Percentiles rank a stretch among this genome's conserved stretches.
Evolutionary conservation across 2,329 filamentous ascomycete genomes (phyloP).

Genomic region (Aspergillus sp.): DNA sequence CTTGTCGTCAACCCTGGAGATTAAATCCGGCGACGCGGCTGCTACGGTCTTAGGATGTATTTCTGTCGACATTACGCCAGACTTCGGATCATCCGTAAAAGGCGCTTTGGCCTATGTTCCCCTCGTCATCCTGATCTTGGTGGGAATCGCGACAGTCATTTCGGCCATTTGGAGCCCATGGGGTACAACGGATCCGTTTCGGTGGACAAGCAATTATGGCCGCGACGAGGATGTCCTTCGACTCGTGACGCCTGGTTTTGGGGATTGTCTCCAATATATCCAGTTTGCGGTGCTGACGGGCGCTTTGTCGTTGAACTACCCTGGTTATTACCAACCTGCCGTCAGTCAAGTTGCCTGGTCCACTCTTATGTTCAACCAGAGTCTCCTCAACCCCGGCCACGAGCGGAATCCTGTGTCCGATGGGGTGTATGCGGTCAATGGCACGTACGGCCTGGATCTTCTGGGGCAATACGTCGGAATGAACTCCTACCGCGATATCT

Average conservation of each 20-base stretch:
- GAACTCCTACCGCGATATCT: constrained; percentile 72
- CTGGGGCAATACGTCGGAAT: constrained; percentile 82
- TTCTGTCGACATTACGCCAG: constrained; percentile 77
- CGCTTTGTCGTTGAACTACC: constrained; percentile 82
- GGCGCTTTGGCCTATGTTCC: constrained; percentile 73
- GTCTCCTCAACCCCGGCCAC: constrained; percentile 68
- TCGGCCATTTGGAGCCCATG: constrained; percentile 89
- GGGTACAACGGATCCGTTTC: constrained; percentile 86
- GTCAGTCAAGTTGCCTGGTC: constrained; percentile 89
- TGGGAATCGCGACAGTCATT: constrained; percentile 77
- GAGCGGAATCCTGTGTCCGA: constrained; percentile 69
- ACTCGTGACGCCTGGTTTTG: constrained; percentile 91
- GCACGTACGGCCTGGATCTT: constrained; percentile 73
- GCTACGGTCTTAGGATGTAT: constrained; percentile 73
- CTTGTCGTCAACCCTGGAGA: constrained; percentile 67
- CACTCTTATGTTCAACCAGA: constrained; percentile 86
- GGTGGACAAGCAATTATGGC: constrained; percentile 97
- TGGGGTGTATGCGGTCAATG: constrained; percentile 80
- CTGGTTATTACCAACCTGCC: constrained; percentile 90
- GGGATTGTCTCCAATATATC: constrained; percentile 94
- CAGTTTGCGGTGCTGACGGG: constrained; percentile 89
- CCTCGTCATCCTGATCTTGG: constrained; percentile 71
- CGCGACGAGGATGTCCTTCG: constrained; percentile 87
- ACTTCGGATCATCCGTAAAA: constrained; percentile 67
- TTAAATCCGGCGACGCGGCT: constrained; percentile 69